Evolutionary conservation across 495 filamentous ascomycete genomes (phyloP), one percentile per base, ranked within the genome.

Genomic region (Talaromyces ruber): DNA sequence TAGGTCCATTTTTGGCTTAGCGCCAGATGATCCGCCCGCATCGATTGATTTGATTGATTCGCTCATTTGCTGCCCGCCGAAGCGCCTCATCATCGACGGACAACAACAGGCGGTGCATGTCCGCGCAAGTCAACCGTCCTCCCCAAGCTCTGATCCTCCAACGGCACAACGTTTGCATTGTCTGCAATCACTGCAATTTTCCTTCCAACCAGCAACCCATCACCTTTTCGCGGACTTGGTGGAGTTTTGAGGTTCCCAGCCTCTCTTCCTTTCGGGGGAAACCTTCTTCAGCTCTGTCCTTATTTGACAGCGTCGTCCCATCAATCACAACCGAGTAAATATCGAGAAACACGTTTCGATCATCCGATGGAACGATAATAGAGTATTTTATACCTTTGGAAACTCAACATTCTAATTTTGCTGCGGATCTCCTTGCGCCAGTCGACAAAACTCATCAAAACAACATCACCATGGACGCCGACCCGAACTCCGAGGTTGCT

Each of bases 1-100:
- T 77, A 76, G 43, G 65, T 6, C 73, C 73, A 71, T 74, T 75
- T 70, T 68, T 22, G 72, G 73, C n/a, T 51, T 79, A 78, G 76
- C 64, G 72, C 60, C 57, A 28, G 12, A 47, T 28, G 43, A 60
- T 52, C 59, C 39, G 43, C 43, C 55, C 57, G 57, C 57, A 30
- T 57, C n/a, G 57, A 45, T 58, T 37, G 58, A 59, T 25, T 26
- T 39, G 55, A 39, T 56, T 32, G 56, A 58, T 34, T 21, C 28
- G 51, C 18, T 47, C n/a, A 47, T 47, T 28, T 54, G 51, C 51
- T 54, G 51, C 51, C 51, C 51, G 51, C 51, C 11, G 24, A 53
- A 53, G 25, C 51, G 51, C 51, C 26, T 54, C 51, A 54, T 22
- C 51, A 54, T 54, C 51, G 21, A 28, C 26, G 7, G 24, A 22